These are phyloP conservation scores for Euphorbia peplus DNA, from an alignment of 345 rosid genomes.

Conservation along the genomic window DNA sequence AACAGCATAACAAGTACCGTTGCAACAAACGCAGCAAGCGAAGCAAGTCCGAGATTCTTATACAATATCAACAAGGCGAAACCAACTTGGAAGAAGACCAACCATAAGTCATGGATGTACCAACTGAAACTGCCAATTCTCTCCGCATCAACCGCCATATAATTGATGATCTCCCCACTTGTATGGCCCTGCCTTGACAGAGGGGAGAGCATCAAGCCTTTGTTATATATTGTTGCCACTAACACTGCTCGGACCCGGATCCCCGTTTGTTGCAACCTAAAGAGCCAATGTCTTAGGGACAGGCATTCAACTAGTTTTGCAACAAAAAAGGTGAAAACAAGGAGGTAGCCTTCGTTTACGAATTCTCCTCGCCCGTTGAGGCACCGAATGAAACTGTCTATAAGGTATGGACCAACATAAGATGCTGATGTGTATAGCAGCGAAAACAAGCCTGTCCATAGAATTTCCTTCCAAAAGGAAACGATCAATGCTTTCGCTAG, in stretches of 20 bases:
- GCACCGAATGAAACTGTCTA: conserved; percentile 30
- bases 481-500: conserved; percentile 24
- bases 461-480: conserved; percentile 23
- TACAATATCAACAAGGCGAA: conserved; percentile 29
- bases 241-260: conserved; percentile 18
- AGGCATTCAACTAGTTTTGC: conserved; percentile 36
- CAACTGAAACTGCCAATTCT: conserved; percentile 26
- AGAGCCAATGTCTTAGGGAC: conserved; percentile 24
- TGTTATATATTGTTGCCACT: conserved; percentile 20
- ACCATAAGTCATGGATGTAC: conserved; percentile 32
- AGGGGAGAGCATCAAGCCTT: conserved; percentile 23
- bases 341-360: conserved; percentile 23
- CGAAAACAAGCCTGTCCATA: conserved; percentile 22
- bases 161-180: conserved; percentile 38
- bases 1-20: neutral
- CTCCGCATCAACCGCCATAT: conserved; percentile 34
- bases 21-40: conserved; percentile 13
- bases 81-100: conserved; percentile 27
- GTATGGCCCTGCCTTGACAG: conserved; percentile 28
- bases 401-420: conserved; percentile 43
- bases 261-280: conserved; percentile 27
- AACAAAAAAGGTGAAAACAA: conserved; percentile 21
- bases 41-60: conserved; percentile 26
- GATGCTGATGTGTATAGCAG: conserved; percentile 20
- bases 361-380: conserved; percentile 21